Conservation (phyloP, 2,329 filamentous ascomycete genomes). For the Fusarium nygamai region DNA sequence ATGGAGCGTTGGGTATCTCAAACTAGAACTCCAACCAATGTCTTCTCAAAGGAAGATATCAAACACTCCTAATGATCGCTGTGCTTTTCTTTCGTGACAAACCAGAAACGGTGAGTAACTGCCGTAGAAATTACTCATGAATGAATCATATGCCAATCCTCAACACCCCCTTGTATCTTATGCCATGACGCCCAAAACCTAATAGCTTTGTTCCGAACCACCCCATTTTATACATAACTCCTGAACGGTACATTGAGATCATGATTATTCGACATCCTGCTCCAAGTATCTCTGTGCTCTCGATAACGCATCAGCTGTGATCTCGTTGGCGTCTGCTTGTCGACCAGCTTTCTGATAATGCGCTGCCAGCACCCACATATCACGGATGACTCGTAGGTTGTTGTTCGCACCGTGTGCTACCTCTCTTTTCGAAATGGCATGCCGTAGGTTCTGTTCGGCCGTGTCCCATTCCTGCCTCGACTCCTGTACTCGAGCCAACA, state of each 20-base stretch:
- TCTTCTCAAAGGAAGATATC: constrained; percentile 12
- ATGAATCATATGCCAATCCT: not conserved
- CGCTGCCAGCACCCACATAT: constrained; percentile 52
- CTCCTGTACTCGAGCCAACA: constrained; percentile 50
- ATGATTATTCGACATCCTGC: constrained; percentile 29
- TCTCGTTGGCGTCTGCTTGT: constrained; percentile 40
- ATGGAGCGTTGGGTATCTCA: constrained; percentile 30
- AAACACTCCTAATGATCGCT: constrained; percentile 11
- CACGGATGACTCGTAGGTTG: constrained; percentile 50
- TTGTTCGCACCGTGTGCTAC: constrained; percentile 48
- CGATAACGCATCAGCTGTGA: constrained; percentile 47
- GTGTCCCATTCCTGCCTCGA: constrained; percentile 45
- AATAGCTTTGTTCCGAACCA: not conserved
- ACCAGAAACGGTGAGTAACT: not conserved
- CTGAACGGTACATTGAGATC: not conserved
- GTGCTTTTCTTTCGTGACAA: constrained; percentile 2
- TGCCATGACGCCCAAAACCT: constrained; percentile 10
- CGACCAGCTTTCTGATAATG: constrained; percentile 48
- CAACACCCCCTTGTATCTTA: not conserved
- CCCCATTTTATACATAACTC: constrained; percentile 4
- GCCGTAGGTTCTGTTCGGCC: constrained; percentile 48
- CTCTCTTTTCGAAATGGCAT: constrained; percentile 49
- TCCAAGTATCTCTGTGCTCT: constrained; percentile 47
- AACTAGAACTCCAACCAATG: constrained; percentile 26
- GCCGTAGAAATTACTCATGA: not conserved